phyloP scores from a whole-genome alignment of 2,329 filamentous ascomycete genomes.

The Penicillium sp. region DNA sequence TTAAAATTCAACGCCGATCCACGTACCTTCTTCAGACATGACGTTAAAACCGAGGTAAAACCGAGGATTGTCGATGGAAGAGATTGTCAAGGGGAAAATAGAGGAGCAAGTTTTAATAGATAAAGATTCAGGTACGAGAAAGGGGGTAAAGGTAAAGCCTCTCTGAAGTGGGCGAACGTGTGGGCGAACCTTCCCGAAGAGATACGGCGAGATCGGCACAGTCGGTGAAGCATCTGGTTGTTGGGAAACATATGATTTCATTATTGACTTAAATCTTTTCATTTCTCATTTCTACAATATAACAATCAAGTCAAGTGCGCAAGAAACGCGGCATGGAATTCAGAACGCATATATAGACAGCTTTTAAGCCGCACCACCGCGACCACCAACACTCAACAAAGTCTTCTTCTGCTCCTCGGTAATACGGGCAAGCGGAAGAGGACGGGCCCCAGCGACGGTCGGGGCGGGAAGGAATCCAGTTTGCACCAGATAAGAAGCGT shows the following conservation, averaged over 20 bases:
- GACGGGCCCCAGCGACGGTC: constrained; percentile 23
- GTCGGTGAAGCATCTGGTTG: constrained; percentile 5
- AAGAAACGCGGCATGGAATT: neutral
- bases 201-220: constrained; percentile 14
- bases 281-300: neutral
- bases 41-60: neutral
- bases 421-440: constrained; percentile 49
- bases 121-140: neutral
- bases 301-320: neutral
- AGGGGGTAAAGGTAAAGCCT: neutral
- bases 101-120: neutral
- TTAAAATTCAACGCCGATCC: constrained; percentile 4
- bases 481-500: constrained; percentile 63
- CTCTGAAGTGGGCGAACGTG: neutral
- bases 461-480: constrained; percentile 61
- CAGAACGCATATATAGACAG: constrained; percentile 2
- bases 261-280: neutral
- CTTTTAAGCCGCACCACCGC: constrained; percentile 42
- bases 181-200: constrained; percentile 14
- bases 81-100: neutral
- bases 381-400: constrained; percentile 54
- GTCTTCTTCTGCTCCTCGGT: constrained; percentile 51
- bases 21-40: constrained; percentile 22
- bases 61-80: neutral
- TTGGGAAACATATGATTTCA: neutral